Conservation (phyloP, 805 yeast genomes). For the Jamesozyma gamospora region DNA sequence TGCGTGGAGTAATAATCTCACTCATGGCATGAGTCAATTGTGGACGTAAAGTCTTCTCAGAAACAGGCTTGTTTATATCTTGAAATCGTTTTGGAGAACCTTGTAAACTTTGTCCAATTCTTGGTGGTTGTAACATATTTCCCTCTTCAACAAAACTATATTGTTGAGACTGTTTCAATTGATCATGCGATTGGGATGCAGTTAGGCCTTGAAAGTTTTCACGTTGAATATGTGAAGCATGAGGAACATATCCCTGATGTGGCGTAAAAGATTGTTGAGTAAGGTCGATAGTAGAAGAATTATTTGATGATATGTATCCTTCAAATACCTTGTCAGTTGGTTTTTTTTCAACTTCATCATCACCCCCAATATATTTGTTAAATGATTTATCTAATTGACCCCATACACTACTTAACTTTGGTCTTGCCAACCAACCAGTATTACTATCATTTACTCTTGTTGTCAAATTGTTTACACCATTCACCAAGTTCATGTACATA, state of each 20-base stretch:
- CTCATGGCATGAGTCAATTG: not conserved
- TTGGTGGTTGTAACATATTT: constrained; percentile 3
- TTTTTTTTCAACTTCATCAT: constrained; percentile 41
- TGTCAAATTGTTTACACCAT: constrained; percentile 32
- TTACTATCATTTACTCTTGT: constrained; percentile 41
- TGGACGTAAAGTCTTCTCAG: not conserved
- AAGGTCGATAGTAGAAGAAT: constrained; percentile 34
- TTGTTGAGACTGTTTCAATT: not conserved
- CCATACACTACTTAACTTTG: constrained; percentile 75
- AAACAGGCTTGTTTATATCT: constrained; percentile 4
- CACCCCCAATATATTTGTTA: constrained; percentile 78
- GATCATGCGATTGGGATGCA: not conserved
- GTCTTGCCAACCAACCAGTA: constrained; percentile 72
- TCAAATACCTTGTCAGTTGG: constrained; percentile 46
- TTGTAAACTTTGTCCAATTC: constrained; percentile 9
- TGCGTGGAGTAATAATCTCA: constrained; percentile 1
- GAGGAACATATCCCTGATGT: constrained; percentile 7
- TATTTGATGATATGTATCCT: constrained; percentile 63
- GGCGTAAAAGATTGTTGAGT: constrained; percentile 20
- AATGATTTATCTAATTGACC: constrained; percentile 76
- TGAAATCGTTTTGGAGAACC: constrained; percentile 11
- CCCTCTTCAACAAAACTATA: constrained; percentile 2
- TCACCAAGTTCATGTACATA: constrained; percentile 27
- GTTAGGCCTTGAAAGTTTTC: not conserved
- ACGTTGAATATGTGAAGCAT: not conserved